Base-by-base conservation (phyloP, 371 early-diverging fungal species). In the Conidiobolus incongruus region DNA sequence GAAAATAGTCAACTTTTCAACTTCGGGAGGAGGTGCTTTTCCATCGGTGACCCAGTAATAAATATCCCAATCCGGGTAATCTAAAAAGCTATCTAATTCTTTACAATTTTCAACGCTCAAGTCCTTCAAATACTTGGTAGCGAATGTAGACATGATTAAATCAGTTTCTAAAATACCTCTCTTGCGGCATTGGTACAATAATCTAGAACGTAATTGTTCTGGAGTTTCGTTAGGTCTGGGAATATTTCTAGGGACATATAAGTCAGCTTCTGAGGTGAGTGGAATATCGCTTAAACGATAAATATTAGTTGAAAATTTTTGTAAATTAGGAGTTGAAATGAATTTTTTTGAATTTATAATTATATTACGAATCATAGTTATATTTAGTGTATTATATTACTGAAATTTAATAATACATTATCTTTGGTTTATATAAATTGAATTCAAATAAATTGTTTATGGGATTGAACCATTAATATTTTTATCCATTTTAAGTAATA, bases 61-160 rank as follows among this genome's bases (percentile, higher is more conserved):
- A 47, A 92, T 82, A 56, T 91, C 92, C 94, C 94, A 93, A 56
- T 93, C 94, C 21, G 84, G 82, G 48, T 87, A 82, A 52, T 87
- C 77, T 54, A 95, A 59, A 41, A 95, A 55, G 41, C 61, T 49
- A 52, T 91, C 96, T 42, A 80, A 78, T 48, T 87, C 72, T 8
- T 56, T 58, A 47, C 92, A 58, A 46, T 83, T 71, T 5, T 55
- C 55, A 33, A 55, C 48, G 16, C 58, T 42, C 52, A 90, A 60
- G 0, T 41, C 32, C 5, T 49, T 44, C 31, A 91, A 55, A 48
- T 75, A 60, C 30, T 70, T 54, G 28, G 66, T 58, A 24, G 84
- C 81, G 66, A 87, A 93, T 0, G 92, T 89, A 20, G 86, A 83
- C 15, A 92, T 58, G 23, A 95, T 47, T 45, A 93, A 62, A 51